Percentiles rank a stretch among this genome's conserved stretches.
phyloP scores from a whole-genome alignment of 1,139 yeast species.

The Blastobotrys malaysiensis region DNA sequence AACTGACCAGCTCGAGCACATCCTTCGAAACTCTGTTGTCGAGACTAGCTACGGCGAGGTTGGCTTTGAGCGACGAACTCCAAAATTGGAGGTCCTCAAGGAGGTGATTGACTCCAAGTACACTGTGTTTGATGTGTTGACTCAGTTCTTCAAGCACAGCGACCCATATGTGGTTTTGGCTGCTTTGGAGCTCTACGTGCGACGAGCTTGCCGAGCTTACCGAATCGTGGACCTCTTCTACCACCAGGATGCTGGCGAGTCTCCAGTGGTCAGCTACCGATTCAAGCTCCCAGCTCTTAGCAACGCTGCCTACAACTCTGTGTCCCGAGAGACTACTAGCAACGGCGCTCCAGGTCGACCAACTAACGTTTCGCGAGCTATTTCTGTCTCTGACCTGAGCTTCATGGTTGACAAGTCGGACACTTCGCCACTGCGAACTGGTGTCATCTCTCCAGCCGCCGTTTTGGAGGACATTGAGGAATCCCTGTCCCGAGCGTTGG shows the following conservation, averaged over 20 bases:
- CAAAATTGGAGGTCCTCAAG: constrained; percentile 70
- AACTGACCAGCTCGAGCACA: constrained; percentile 95
- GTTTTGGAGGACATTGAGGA: constrained; percentile 91
- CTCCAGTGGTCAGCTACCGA: constrained; percentile 80
- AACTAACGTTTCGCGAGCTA: constrained; percentile 56
- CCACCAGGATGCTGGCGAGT: constrained; percentile 46
- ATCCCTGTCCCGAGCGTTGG: constrained; percentile 68
- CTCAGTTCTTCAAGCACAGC: constrained; percentile 77
- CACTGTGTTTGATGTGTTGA: constrained; percentile 90
- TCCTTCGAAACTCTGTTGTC: constrained; percentile 84
- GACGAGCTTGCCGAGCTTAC: constrained; percentile 97
- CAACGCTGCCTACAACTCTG: constrained; percentile 48
- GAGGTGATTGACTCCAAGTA: constrained; percentile 95
- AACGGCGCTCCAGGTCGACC: constrained; percentile 32
- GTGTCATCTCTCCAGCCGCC: constrained; percentile 76
- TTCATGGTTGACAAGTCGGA: constrained; percentile 66
- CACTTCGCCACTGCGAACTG: constrained; percentile 66
- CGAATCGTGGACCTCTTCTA: constrained; percentile 73
- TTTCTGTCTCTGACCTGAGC: constrained; percentile 87
- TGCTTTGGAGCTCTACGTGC: constrained; percentile 92
- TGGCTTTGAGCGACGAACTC: constrained; percentile 64
- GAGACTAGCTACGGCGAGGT: constrained; percentile 81
- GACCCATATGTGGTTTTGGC: constrained; percentile 93
- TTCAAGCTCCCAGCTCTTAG: constrained; percentile 76
- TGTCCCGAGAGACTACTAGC: constrained; percentile 17